Percentiles rank a stretch among this genome's conserved stretches.
phyloP scores from a whole-genome alignment of 495 filamentous ascomycete genomes.

The Sphaerosporella brunnea region DNA sequence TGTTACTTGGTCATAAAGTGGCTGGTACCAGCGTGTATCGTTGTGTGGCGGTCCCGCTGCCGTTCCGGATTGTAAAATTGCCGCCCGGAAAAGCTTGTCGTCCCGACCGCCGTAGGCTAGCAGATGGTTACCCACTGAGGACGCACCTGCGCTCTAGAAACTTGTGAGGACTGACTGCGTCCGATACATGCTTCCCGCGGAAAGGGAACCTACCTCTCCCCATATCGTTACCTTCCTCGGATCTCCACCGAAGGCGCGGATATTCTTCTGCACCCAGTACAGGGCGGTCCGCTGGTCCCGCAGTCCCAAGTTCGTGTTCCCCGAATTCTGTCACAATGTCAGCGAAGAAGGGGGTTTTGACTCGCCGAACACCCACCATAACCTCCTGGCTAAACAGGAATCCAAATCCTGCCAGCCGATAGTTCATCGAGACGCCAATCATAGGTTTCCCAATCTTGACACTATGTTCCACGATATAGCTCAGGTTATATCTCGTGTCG shows the following conservation, averaged over 20 bases:
- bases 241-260: slow-evolving; percentile 52
- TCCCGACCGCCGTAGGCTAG: slow-evolving; percentile 35
- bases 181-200: neutral
- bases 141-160: slow-evolving; percentile 37
- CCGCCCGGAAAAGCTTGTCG: slow-evolving; percentile 31
- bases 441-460: slow-evolving; percentile 26
- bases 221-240: slow-evolving; percentile 45
- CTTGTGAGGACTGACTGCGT: neutral
- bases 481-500: slow-evolving; percentile 38
- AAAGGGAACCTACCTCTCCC: slow-evolving; percentile 32
- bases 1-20: slow-evolving; percentile 30
- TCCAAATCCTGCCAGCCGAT: slow-evolving; percentile 47
- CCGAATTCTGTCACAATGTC: slow-evolving; percentile 30
- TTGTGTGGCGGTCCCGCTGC: slow-evolving; percentile 28
- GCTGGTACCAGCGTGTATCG: slow-evolving; percentile 27
- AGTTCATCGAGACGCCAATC: slow-evolving; percentile 45
- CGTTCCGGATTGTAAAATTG: slow-evolving; percentile 34
- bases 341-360: neutral
- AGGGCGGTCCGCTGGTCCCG: slow-evolving; percentile 51
- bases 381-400: slow-evolving; percentile 28
- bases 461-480: slow-evolving; percentile 29
- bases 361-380: neutral
- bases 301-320: slow-evolving; percentile 45
- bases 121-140: slow-evolving; percentile 36
- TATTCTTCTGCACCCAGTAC: slow-evolving; percentile 56